Evolutionary conservation across 768 basidiomycete genomes (phyloP).

Genomic region (Kwoniella pini): DNA sequence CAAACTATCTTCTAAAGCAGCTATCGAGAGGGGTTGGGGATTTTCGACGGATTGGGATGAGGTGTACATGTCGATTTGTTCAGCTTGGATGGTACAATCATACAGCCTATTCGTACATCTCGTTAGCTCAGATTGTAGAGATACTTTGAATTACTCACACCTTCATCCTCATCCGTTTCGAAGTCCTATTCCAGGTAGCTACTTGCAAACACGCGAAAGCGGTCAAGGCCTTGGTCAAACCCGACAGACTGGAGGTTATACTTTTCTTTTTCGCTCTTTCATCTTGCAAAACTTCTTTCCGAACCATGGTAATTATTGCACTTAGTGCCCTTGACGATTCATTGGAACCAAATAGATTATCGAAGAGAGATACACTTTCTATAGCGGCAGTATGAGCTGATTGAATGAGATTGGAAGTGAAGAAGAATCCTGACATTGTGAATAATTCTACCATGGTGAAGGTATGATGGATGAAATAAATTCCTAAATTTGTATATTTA

Average conservation of each 20-base stretch:
- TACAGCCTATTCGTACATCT: conserved; percentile 38
- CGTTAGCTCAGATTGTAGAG: conserved; percentile 1
- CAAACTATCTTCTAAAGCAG: neutral
- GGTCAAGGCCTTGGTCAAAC: conserved; percentile 55
- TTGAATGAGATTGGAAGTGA: conserved; percentile 47
- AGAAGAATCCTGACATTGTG: conserved; percentile 56
- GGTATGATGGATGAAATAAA: conserved; percentile 55
- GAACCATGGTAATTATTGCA: conserved; percentile 54
- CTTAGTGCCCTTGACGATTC: conserved; percentile 55
- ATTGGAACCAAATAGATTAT: conserved; percentile 55
- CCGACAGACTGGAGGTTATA: conserved; percentile 42
- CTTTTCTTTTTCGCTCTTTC: conserved; percentile 45
- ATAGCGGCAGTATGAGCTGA: conserved; percentile 49
- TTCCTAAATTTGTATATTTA: conserved; percentile 55
- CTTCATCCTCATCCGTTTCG: conserved; percentile 44
- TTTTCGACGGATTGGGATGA: neutral
- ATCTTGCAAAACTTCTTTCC: conserved; percentile 51
- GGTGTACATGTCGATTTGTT: conserved; percentile 16
- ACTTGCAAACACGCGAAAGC: conserved; percentile 56
- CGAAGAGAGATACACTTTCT: conserved; percentile 43
- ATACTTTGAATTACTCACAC: conserved; percentile 35
- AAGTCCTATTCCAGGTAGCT: conserved; percentile 52
- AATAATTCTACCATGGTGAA: conserved; percentile 57
- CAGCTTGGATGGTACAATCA: conserved; percentile 52
- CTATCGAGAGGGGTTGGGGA: neutral